Evolutionary conservation across 208 protist species (phyloP).

Genomic region (Leptomonas seymouri): DNA sequence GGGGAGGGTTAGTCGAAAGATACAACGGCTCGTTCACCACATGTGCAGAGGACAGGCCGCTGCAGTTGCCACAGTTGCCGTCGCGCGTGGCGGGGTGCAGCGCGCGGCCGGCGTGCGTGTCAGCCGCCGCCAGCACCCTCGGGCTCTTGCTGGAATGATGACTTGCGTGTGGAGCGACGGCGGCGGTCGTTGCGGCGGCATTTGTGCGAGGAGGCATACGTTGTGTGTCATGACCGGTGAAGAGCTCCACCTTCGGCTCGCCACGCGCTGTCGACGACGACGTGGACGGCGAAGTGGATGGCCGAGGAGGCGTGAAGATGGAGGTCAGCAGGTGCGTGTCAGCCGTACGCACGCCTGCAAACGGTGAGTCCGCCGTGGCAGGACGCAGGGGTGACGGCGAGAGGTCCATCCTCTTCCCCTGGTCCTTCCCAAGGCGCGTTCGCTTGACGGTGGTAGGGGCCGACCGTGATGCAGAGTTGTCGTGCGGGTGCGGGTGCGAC

Average conservation of each 20-base stretch:
- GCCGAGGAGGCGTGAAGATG: no score
- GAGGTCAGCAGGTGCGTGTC: no score
- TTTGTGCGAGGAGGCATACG: neutral
- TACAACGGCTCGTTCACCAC: neutral
- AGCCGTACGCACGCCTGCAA: no score
- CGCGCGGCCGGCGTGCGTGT: neutral
- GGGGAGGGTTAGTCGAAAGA: neutral
- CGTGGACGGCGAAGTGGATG: neutral
- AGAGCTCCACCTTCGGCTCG: neutral
- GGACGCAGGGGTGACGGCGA: no score
- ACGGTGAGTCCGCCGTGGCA: no score
- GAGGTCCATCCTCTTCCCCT: no score
- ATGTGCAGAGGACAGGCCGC: neutral
- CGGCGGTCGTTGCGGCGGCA: neutral
- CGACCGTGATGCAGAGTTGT: no score
- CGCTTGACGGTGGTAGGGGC: no score
- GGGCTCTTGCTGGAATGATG: neutral
- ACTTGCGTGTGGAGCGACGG: neutral
- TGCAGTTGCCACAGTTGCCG: neutral
- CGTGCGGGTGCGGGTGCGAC: no score
- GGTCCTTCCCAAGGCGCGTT: no score
- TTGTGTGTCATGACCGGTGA: neutral
- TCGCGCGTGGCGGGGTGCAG: neutral
- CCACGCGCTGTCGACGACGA: no score
- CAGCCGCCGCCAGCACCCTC: neutral